Percentiles rank a stretch among this genome's conserved stretches.
These are phyloP conservation scores for Coprinopsis strossmayeri DNA, from an alignment of 768 basidiomycete genomes.

Conservation along the genomic window DNA sequence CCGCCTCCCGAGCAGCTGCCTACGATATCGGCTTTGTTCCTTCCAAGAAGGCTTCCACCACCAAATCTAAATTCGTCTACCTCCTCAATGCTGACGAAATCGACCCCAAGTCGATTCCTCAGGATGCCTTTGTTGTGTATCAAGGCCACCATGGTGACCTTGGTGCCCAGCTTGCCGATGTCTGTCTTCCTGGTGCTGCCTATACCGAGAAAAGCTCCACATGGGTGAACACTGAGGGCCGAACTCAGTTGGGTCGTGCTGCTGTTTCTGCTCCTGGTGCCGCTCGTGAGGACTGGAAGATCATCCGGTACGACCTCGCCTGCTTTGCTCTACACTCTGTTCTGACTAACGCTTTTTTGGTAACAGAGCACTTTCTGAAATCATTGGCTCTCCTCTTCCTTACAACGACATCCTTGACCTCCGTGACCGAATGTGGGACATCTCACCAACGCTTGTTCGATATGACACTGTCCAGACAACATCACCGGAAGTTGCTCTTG, in stretches of 20 bases:
- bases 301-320: conserved; percentile 58
- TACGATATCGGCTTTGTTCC: conserved; percentile 95
- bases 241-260: conserved; percentile 82
- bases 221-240: conserved; percentile 97
- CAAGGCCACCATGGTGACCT: conserved; percentile 98
- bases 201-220: conserved; percentile 88
- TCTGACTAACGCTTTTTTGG: too few relatives aligned
- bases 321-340: too few relatives aligned
- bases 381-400: conserved; percentile 72
- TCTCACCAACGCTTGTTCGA: conserved; percentile 83
- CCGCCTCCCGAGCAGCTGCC: conserved; percentile 87
- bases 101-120: conserved; percentile 80
- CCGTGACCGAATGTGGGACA: conserved; percentile 94
- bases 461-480: conserved; percentile 79
- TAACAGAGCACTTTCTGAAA: conserved; percentile 84
- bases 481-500: conserved; percentile 62
- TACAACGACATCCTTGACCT: conserved; percentile 84
- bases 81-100: conserved; percentile 95
- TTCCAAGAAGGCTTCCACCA: conserved; percentile 64
- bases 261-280: conserved; percentile 96
- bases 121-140: conserved; percentile 94
- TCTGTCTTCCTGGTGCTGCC: conserved; percentile 86
- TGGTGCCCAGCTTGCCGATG: conserved; percentile 96
- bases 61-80: conserved; percentile 91
- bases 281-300: conserved; percentile 95